Percentiles rank a stretch among this genome's conserved stretches.
These are phyloP conservation scores for Diutina ranongensis DNA, from an alignment of 1,139 yeast genomes.

Conservation along the genomic window DNA sequence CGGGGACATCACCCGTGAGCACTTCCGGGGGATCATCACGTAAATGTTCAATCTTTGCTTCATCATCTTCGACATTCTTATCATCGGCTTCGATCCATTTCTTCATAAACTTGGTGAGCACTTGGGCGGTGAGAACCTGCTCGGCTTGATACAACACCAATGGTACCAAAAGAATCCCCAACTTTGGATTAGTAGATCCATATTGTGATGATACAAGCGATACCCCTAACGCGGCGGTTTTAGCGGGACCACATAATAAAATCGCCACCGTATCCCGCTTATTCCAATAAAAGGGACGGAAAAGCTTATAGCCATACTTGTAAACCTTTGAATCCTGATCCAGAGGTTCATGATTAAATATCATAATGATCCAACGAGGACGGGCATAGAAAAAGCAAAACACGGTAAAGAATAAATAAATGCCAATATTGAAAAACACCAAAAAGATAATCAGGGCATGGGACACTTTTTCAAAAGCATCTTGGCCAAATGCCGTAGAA, in stretches of 20 bases:
- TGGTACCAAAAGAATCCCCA: constrained; percentile 71
- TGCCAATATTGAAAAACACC: constrained; percentile 71
- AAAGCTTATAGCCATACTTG: constrained; percentile 22
- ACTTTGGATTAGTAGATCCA: constrained; percentile 44
- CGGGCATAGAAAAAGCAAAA: constrained; percentile 49
- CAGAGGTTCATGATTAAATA: constrained; percentile 38
- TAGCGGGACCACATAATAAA: constrained; percentile 85
- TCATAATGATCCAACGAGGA: constrained; percentile 37
- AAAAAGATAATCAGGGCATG: constrained; percentile 60
- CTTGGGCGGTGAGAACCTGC: constrained; percentile 70
- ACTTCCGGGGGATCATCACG: constrained; percentile 4
- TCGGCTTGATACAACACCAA: constrained; percentile 77
- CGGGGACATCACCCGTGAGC: constrained; percentile 2
- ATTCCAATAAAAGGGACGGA: constrained; percentile 60
- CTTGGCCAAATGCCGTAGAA: constrained; percentile 76
- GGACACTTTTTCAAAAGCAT: constrained; percentile 65
- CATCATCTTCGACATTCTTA: not conserved
- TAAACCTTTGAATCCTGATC: constrained; percentile 32
- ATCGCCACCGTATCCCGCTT: constrained; percentile 66
- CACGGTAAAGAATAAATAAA: constrained; percentile 62
- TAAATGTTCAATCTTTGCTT: not conserved
- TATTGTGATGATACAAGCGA: constrained; percentile 73
- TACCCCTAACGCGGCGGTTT: constrained; percentile 86
- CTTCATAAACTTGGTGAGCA: constrained; percentile 52
- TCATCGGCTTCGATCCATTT: constrained; percentile 49